Evolutionary conservation across 371 early-diverging fungal species (phyloP), one percentile per base, ranked within the genome.

Genomic region (Syncephalis fuscata): DNA sequence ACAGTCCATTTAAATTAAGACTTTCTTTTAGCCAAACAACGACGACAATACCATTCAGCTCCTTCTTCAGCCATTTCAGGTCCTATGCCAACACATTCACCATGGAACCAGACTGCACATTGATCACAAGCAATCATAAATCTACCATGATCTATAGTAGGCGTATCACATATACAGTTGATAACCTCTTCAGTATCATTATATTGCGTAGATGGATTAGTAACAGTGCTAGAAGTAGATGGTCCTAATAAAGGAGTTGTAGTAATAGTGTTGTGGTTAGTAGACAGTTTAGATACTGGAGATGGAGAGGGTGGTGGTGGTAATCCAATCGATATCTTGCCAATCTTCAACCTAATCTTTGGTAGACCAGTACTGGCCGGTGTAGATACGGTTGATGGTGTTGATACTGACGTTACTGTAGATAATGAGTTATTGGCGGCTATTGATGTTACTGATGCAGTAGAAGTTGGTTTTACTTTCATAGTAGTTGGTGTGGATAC

Each of bases 61-160:
- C 48, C 60, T 44, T 40, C 55, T 19, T 45, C 53, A 51, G 54
- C 51, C 26, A 51, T 46, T 15, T 57, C 62, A 14, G 57, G 45
- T 0, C 47, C 37, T 4, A 79, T 51, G 20, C 71, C 73, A 9
- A 81, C 76, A 52, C 85, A 84, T 20, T 60, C 60, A 1, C 85
- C 85, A 64, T 84, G 85, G 61, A 76, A 81, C 85, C 85, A 84
- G 50, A 70, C 72, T 54, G 74, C 65, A 56, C 85, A 85, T 10
- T 53, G 49, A 54, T 85, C 83, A 51, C 85, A 85, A 36, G 78
- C 79, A 53, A 85, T 71, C 85, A 85, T 85, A 50, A 85, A 79
- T 38, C 67, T 66, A 22, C 82, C 82, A 55, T 82, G 70, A 52
- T 85, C 85, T 17, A 74, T 44, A 1, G 66, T 64, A 4, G 81